A percentile compares a stretch with the other conserved stretches of the same genome.
phyloP scores from a whole-genome alignment of 495 filamentous ascomycete species.

The Pyrenula massariospora region DNA sequence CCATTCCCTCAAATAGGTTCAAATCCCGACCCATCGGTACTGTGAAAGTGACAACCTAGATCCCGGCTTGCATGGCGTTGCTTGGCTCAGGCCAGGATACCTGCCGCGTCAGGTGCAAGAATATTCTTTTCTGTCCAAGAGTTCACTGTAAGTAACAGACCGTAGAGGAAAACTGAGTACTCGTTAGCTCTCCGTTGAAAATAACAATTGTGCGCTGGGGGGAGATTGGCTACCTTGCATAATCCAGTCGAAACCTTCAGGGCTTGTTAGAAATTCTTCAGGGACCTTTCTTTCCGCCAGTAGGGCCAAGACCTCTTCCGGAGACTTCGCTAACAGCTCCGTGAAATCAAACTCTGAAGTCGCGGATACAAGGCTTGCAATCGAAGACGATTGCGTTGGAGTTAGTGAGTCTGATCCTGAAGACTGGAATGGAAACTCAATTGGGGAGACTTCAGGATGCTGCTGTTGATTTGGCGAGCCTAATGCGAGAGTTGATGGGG shows the following conservation, averaged over 20 bases:
- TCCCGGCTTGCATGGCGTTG: too few relatives aligned
- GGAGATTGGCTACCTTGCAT: background rate
- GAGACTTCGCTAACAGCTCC: background rate
- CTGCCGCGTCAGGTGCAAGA: background rate
- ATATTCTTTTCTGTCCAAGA: background rate
- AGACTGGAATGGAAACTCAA: background rate
- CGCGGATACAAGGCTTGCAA: background rate
- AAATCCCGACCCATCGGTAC: too few relatives aligned
- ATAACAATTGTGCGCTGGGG: background rate
- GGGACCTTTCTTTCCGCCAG: background rate
- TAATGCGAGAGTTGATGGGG: background rate
- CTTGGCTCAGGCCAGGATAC: background rate
- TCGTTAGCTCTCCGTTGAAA: background rate
- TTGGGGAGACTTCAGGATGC: background rate
- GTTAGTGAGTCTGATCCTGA: background rate
- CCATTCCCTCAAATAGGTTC: too few relatives aligned
- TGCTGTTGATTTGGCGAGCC: background rate
- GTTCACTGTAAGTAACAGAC: background rate
- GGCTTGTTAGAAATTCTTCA: background rate
- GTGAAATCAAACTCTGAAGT: background rate
- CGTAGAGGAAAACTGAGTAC: background rate
- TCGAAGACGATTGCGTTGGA: background rate
- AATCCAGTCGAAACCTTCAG: background rate
- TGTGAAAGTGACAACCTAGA: too few relatives aligned
- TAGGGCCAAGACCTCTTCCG: background rate